Percentiles rank a stretch among this genome's conserved stretches.
Conservation (phyloP, 805 yeast genomes). For the Candida succiphila region DNA sequence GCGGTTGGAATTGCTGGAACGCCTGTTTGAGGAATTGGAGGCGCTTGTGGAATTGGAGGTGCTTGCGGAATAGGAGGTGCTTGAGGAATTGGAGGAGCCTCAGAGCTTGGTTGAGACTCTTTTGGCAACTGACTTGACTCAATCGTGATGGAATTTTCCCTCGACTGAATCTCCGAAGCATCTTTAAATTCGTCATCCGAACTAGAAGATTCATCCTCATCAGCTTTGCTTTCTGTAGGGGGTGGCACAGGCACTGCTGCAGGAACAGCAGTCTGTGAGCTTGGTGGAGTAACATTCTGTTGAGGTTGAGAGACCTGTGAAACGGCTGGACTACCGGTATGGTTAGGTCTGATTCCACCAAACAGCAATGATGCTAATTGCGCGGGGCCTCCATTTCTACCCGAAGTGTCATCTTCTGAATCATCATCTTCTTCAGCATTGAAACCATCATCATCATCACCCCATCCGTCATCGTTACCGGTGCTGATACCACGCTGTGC, state of each 20-base stretch:
- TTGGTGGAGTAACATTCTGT: constrained; percentile 8
- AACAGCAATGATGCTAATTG: constrained; percentile 44
- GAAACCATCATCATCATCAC: constrained; percentile 22
- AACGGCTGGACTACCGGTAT: not conserved
- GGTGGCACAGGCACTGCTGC: constrained; percentile 1
- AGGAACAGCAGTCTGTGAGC: constrained; percentile 13
- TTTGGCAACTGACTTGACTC: not conserved
- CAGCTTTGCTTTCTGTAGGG: not conserved
- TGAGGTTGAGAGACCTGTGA: constrained; percentile 5
- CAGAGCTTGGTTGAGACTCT: not conserved
- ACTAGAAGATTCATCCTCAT: not conserved
- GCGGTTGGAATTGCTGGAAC: constrained; percentile 9
- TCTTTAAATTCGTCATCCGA: not conserved
- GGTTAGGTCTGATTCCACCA: constrained; percentile 35
- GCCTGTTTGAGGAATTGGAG: constrained; percentile 7
- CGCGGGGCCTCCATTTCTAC: constrained; percentile 42
- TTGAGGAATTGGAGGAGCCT: not conserved
- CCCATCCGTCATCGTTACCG: constrained; percentile 31
- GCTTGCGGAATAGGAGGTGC: constrained; percentile 9
- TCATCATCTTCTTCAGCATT: no score
- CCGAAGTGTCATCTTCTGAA: constrained; percentile 37
- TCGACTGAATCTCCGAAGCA: not conserved
- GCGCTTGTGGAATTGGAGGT: constrained; percentile 12
- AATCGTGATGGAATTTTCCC: not conserved
- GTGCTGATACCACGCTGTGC: constrained; percentile 51